Percentiles rank a stretch among this genome's conserved stretches.
These are phyloP conservation scores for Gastrolobium bilobum DNA, from an alignment of 306 rosid genomes.

Conservation along the genomic window DNA sequence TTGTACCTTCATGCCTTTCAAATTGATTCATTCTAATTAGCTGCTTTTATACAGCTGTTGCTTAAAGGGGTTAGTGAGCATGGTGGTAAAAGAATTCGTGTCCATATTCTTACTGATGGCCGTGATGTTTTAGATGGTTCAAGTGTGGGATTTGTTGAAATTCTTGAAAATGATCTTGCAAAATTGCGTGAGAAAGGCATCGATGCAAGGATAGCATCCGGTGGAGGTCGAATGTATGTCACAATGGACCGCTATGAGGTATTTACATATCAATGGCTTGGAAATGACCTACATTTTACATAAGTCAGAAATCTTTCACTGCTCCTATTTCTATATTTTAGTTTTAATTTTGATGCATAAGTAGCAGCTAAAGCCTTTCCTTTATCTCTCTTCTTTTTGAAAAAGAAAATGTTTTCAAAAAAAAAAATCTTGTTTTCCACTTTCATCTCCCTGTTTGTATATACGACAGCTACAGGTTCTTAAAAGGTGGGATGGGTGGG, in stretches of 20 bases:
- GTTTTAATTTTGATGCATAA: neutral
- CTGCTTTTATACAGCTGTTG: conserved; percentile 68
- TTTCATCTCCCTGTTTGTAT: neutral
- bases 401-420: too few species aligned
- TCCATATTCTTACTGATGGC: conserved; percentile 93
- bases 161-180: conserved; percentile 81
- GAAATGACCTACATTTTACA: conserved; percentile 13
- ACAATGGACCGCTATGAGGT: conserved; percentile 99
- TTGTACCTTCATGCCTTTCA: neutral
- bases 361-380: too few species aligned
- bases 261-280: conserved; percentile 3
- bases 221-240: conserved; percentile 98
- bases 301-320: neutral
- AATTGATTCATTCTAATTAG: conserved; percentile 7
- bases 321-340: conserved; percentile 6
- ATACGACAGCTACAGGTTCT: too few species aligned
- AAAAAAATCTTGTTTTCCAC: neutral
- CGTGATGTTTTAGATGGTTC: conserved; percentile 99
- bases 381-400: neutral
- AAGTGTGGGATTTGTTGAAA: conserved; percentile 86
- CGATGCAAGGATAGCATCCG: conserved; percentile 94
- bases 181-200: conserved; percentile 78
- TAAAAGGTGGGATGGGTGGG: neutral
- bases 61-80: conserved; percentile 84
- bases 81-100: conserved; percentile 88